phyloP scores from a whole-genome alignment of 2,329 filamentous ascomycete species.

The Nigrospora osmanthi region DNA sequence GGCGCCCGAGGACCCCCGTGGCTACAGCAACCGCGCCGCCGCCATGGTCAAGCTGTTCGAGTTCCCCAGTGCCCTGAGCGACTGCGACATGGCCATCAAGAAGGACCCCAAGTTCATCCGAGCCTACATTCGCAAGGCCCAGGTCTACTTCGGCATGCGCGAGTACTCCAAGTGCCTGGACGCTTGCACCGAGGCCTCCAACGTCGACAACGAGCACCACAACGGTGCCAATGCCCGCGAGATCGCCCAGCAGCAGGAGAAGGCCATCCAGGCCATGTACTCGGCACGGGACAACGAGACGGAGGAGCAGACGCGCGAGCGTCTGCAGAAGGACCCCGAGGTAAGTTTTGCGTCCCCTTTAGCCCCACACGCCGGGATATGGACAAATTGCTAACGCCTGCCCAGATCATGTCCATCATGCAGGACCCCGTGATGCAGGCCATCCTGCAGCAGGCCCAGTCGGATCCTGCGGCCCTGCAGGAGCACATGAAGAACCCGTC shows the following conservation, averaged over 20 bases:
- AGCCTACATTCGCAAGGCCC: slow-evolving; percentile 92
- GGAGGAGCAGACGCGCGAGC: slow-evolving; percentile 89
- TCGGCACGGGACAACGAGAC: slow-evolving; percentile 86
- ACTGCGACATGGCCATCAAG: slow-evolving; percentile 88
- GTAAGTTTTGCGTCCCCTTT: slow-evolving; percentile 41
- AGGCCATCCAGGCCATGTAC: slow-evolving; percentile 87
- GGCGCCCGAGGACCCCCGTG: slow-evolving; percentile 82
- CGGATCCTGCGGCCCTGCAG: slow-evolving; percentile 81
- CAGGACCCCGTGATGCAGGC: slow-evolving; percentile 97
- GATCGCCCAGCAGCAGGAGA: slow-evolving; percentile 90
- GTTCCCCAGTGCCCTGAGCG: slow-evolving; percentile 86
- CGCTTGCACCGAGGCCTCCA: slow-evolving; percentile 71
- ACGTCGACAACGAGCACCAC: slow-evolving; percentile 63
- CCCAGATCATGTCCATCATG: slow-evolving; percentile 77
- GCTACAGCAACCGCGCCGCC: slow-evolving; percentile 94
- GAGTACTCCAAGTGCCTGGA: slow-evolving; percentile 95
- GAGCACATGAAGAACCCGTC: slow-evolving; percentile 95
- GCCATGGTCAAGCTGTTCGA: slow-evolving; percentile 95
- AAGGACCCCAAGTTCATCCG: slow-evolving; percentile 88
- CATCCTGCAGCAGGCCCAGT: slow-evolving; percentile 93
- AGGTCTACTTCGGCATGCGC: slow-evolving; percentile 94
- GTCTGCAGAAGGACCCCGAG: slow-evolving; percentile 85
- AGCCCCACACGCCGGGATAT: neutral
- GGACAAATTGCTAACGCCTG: slow-evolving; percentile 16
- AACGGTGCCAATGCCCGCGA: slow-evolving; percentile 75